Percentiles rank a stretch among this genome's conserved stretches.
Conservation (phyloP, 768 basidiomycete genomes). For the Tricholomella constricta region DNA sequence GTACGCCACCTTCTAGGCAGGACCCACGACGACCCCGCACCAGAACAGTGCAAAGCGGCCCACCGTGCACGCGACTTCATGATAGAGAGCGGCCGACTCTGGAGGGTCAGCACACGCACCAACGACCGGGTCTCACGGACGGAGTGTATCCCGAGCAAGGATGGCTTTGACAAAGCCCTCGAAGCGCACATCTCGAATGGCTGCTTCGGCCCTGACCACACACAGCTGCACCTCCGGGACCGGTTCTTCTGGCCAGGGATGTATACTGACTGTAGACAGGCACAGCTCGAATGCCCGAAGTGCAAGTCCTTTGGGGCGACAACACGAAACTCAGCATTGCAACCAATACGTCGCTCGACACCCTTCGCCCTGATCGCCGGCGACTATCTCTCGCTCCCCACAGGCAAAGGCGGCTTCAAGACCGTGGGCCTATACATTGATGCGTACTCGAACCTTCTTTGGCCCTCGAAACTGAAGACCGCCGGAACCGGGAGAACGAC, state of each 20-base stretch:
- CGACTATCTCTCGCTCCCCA: no score
- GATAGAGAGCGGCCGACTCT: constrained; percentile 3
- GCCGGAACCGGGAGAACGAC: no score
- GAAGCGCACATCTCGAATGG: neutral
- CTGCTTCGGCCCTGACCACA: constrained; percentile 1
- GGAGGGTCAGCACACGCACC: neutral
- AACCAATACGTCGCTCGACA: constrained; percentile 34
- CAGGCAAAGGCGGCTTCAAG: no score
- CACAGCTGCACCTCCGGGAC: neutral
- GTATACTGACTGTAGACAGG: neutral
- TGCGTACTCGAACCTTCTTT: constrained; percentile 28
- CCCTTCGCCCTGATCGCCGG: constrained; percentile 40
- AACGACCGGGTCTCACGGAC: neutral
- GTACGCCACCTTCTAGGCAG: neutral
- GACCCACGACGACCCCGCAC: neutral
- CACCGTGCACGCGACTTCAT: neutral
- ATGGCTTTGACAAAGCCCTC: neutral
- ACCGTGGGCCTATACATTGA: constrained; percentile 26
- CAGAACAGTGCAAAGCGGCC: neutral
- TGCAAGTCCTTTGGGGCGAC: constrained; percentile 35
- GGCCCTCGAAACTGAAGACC: constrained; percentile 28
- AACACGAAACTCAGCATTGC: constrained; percentile 33
- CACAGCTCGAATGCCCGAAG: neutral
- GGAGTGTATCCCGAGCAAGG: neutral
- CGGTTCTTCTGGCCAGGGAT: neutral